Conservation (phyloP, 2,329 filamentous ascomycete species). For the Xylariaceae sp. region DNA sequence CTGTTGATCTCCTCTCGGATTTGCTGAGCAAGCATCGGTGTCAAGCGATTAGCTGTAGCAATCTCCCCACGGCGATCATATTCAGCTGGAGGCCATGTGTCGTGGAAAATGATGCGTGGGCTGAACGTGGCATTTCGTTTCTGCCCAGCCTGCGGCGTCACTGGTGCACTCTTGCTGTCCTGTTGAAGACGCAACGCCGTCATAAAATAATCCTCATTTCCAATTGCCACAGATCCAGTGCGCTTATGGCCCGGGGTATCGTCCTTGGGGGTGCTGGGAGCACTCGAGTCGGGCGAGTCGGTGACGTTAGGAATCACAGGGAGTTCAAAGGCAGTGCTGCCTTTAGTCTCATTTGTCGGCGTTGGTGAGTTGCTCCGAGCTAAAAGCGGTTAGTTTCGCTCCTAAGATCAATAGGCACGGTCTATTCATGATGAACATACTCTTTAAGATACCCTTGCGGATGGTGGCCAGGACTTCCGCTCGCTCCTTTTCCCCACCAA, state of each 20-base stretch:
- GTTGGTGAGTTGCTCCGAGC: slow-evolving; percentile 64
- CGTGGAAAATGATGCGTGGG: slow-evolving; percentile 88
- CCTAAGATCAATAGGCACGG: slow-evolving; percentile 2
- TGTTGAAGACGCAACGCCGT: slow-evolving; percentile 68
- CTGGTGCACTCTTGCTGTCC: slow-evolving; percentile 76
- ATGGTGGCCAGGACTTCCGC: slow-evolving; percentile 89
- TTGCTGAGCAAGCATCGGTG: slow-evolving; percentile 94
- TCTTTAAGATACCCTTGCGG: slow-evolving; percentile 93
- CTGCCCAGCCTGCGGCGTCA: slow-evolving; percentile 59
- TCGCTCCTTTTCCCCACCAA: slow-evolving; percentile 84
- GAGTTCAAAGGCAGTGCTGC: slow-evolving; percentile 52
- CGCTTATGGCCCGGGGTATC: slow-evolving; percentile 65
- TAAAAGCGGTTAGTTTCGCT: slow-evolving; percentile 30
- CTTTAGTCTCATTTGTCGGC: slow-evolving; percentile 59
- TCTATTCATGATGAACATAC: slow-evolving; percentile 39
- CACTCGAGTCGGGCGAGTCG: slow-evolving; percentile 80
- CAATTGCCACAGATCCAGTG: slow-evolving; percentile 67
- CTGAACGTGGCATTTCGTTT: slow-evolving; percentile 75
- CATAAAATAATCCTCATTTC: slow-evolving; percentile 87
- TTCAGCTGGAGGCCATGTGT: slow-evolving; percentile 92
- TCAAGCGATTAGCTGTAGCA: slow-evolving; percentile 95
- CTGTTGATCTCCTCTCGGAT: slow-evolving; percentile 99
- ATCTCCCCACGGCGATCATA: slow-evolving; percentile 95
- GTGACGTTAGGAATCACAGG: slow-evolving; percentile 60
- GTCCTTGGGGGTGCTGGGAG: slow-evolving; percentile 82